These are phyloP conservation scores for Hyphopichia wangnamkhiaoensis DNA, from an alignment of 1,139 yeast species.

Conservation along the genomic window DNA sequence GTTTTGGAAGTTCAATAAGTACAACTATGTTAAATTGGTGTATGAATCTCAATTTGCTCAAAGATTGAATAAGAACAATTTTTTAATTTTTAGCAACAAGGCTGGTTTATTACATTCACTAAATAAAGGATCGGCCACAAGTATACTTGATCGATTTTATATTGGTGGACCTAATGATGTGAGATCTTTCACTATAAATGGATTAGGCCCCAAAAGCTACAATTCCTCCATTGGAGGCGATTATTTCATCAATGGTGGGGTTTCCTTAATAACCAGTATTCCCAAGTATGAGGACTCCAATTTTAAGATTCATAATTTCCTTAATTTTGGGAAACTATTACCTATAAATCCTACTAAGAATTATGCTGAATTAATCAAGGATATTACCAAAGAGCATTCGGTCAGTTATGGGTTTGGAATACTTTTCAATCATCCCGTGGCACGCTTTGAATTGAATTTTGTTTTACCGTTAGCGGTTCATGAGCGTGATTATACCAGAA, in stretches of 20 bases:
- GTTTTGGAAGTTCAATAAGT: constrained; percentile 23
- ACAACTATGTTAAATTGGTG: constrained; percentile 45
- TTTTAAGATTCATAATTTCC: constrained; percentile 67
- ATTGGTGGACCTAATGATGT: constrained; percentile 82
- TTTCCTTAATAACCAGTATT: constrained; percentile 63
- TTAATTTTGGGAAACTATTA: constrained; percentile 73
- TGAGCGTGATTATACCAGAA: constrained; percentile 66
- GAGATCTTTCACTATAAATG: constrained; percentile 73
- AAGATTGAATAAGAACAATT: constrained; percentile 24
- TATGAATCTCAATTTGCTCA: constrained; percentile 50
- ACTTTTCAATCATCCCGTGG: constrained; percentile 81
- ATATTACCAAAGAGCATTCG: constrained; percentile 39
- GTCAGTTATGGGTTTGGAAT: constrained; percentile 74
- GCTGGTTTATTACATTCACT: constrained; percentile 53
- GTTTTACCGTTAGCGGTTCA: constrained; percentile 73
- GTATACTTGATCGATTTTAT: constrained; percentile 61
- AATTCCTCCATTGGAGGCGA: constrained; percentile 77
- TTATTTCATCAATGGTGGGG: constrained; percentile 67
- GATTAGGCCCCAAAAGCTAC: constrained; percentile 81
- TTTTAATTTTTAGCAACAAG: constrained; percentile 45
- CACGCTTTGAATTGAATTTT: constrained; percentile 87
- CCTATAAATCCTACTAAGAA: constrained; percentile 33
- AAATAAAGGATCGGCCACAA: constrained; percentile 16
- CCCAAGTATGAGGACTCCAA: constrained; percentile 64
- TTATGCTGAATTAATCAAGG: constrained; percentile 18